phyloP scores from a whole-genome alignment of 106 monocot genomes.

The Platanthera guangdongensis region DNA sequence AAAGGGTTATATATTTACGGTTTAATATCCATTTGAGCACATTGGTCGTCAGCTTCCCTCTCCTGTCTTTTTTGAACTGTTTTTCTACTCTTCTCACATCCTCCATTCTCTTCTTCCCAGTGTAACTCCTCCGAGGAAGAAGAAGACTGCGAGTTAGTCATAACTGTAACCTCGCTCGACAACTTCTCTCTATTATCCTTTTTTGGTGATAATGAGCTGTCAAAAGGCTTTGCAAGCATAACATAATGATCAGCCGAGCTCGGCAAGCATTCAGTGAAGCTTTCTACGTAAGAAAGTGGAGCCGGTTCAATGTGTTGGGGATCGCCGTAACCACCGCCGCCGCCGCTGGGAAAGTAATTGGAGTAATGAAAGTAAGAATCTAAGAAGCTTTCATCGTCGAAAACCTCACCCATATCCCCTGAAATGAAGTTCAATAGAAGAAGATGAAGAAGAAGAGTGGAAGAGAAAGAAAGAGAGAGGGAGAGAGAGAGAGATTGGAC shows the following conservation, averaged over 20 bases:
- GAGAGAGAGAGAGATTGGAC: background rate
- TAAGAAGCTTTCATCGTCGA: background rate
- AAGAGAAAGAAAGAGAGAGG: background rate
- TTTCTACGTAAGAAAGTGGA: background rate
- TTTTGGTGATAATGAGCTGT: background rate
- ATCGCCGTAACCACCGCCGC: background rate
- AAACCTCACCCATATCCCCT: background rate
- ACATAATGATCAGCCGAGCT: constrained; percentile 2
- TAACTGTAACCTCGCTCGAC: background rate
- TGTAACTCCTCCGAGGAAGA: background rate
- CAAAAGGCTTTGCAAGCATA: background rate
- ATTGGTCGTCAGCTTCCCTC: background rate
- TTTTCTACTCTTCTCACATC: background rate
- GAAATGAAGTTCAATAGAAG: background rate
- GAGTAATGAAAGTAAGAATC: background rate
- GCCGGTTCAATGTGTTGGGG: background rate
- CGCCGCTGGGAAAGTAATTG: too few species aligned
- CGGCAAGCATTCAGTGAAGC: background rate
- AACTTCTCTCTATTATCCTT: background rate
- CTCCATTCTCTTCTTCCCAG: background rate
- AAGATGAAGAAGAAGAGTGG: background rate
- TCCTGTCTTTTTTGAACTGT: background rate
- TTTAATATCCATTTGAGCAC: background rate
- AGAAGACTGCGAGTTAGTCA: background rate
- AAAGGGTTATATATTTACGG: background rate